Evolutionary conservation across 441 rosid species (phyloP).

Genomic region (Populus tomentosa): DNA sequence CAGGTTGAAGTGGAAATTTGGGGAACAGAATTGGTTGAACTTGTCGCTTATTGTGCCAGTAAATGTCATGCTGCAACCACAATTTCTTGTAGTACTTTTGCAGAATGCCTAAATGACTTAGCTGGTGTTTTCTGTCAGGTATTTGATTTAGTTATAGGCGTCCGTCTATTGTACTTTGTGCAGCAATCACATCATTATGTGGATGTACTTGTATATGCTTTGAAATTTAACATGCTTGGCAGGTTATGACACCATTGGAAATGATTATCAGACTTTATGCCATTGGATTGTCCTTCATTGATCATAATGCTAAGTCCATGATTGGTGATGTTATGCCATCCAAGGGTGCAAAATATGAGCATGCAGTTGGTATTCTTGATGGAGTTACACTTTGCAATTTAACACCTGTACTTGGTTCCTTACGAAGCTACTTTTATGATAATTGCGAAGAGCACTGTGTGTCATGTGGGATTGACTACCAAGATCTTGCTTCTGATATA

Average conservation of each 20-base stretch:
- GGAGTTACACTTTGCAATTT: conserved; percentile 40
- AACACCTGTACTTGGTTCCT: conserved; percentile 37
- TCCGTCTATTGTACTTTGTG: conserved; percentile 9
- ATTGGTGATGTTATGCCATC: conserved; percentile 28
- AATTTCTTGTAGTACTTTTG: conserved; percentile 39
- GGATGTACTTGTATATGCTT: conserved; percentile 7
- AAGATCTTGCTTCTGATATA: conserved; percentile 19
- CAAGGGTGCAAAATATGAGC: conserved; percentile 34
- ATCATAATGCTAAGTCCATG: conserved; percentile 30
- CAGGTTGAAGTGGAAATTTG: conserved; percentile 50
- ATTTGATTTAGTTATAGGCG: conserved; percentile 25
- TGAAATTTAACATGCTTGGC: conserved; percentile 33
- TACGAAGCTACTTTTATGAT: conserved; percentile 38
- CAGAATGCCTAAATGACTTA: conserved; percentile 44
- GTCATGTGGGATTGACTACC: conserved; percentile 14
- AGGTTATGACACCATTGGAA: conserved; percentile 50
- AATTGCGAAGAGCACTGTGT: conserved; percentile 20
- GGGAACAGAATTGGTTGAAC: conserved; percentile 51
- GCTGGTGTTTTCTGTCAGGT: conserved; percentile 53
- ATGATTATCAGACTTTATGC: conserved; percentile 73
- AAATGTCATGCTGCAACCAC: conserved; percentile 46
- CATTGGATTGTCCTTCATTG: conserved; percentile 44
- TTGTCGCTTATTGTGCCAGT: conserved; percentile 67
- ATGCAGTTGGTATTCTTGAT: conserved; percentile 38
- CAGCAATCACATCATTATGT: conserved; percentile 14